Evolutionary conservation across 2,329 filamentous ascomycete genomes (phyloP), one percentile per base, ranked within the genome.

Genomic region (Fusarium longipes): DNA sequence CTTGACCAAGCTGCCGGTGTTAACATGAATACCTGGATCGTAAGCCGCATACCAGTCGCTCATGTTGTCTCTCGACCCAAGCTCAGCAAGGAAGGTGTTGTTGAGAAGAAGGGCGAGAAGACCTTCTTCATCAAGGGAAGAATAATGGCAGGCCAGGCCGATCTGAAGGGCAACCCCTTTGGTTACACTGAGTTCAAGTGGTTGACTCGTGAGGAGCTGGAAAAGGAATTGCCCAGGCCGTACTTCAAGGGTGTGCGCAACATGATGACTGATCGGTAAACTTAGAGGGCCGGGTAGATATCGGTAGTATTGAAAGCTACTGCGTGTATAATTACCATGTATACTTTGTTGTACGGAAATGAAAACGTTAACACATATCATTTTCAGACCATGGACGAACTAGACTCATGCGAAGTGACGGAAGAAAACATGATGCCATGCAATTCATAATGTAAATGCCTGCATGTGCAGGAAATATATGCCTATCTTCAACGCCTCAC

Each of bases 1-100:
- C 84, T 98, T 24, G 84, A 90, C 51, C 85, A 92, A 73, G 84
- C 93, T 5, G 93, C 91, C 11, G 96, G 96, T 59, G 82, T 92
- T 63, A 96, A 99, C 84, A 98, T 99, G 94, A 98, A 98, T 83
- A 97, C 93, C 55, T 99, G 96, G 94, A 88, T 98, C 71, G 92
- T 99, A 50, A 95, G 93, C 63, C 93, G 93, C 73, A 91, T 91
- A 59, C 96, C 96, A 12, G 87, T 97, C 59, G 95, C 94, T 25
- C 91, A 97, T 80, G 81, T 91, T 74, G 84, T 92, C 70, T 82
- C 82, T 63, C 81, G 87, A 65, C 84, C 84, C 71, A 70, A 78
- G 73, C 72, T 82, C 75, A 77, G 78, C 71, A 75, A 79, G 70
- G 80, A 84, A 75, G 77, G 77, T 43, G 74, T 76, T 30, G 73